Evolutionary conservation across 2,329 filamentous ascomycete genomes (phyloP).

Genomic region (Pyrenophora teres): DNA sequence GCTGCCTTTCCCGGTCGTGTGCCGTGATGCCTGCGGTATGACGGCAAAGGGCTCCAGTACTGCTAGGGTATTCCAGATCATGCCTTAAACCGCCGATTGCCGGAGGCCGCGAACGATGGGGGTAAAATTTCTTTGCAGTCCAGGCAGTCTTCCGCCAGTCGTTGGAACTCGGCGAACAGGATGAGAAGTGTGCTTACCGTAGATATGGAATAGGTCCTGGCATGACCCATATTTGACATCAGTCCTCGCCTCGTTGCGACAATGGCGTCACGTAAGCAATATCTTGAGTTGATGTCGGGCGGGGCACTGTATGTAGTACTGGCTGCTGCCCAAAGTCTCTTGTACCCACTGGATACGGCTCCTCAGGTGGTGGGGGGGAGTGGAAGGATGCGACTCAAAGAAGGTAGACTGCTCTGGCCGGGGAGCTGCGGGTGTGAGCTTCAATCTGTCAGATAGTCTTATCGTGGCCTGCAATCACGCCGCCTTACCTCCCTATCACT

Average conservation of each 20-base stretch:
- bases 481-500: constrained; percentile 5
- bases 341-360: constrained; percentile 1
- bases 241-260: neutral
- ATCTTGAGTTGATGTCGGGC: constrained; percentile 3
- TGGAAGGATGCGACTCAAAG: constrained; percentile 8
- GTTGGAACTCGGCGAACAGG: constrained; percentile 24
- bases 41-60: constrained; percentile 24
- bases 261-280: constrained; percentile 6
- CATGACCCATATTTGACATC: constrained; percentile 28
- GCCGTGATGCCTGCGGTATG: constrained; percentile 30
- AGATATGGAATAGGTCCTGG: constrained; percentile 45
- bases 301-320: constrained; percentile 16
- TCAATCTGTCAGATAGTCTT: constrained; percentile 13
- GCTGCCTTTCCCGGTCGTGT: constrained; percentile 30
- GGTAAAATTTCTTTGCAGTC: constrained; percentile 18
- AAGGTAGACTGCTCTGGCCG: constrained; percentile 17
- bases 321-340: constrained; percentile 1
- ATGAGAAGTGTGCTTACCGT: constrained; percentile 37
- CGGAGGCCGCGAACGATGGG: constrained; percentile 28
- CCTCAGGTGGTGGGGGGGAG: neutral
- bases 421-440: constrained; percentile 6
- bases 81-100: constrained; percentile 32
- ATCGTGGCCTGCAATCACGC: constrained; percentile 19
- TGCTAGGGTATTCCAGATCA: constrained; percentile 15
- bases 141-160: constrained; percentile 11